Evolutionary conservation across 129 eudicot genomes (phyloP).

Genomic region (Artemisia tridentata): DNA sequence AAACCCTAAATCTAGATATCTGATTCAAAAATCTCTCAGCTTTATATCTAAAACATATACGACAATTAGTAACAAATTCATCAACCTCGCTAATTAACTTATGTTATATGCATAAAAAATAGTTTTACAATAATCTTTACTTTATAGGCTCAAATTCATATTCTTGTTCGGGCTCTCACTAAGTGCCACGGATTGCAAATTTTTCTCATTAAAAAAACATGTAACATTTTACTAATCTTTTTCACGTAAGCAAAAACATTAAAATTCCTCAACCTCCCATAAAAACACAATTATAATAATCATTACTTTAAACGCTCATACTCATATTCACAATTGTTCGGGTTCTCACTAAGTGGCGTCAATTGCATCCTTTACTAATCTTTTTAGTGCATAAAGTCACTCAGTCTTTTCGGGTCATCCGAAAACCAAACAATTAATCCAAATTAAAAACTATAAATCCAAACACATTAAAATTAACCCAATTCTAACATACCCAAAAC

Average conservation of each 20-base stretch:
- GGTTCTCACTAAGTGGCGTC: neutral
- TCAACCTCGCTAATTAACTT: neutral
- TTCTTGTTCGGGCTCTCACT: too few species aligned
- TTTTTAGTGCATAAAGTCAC: neutral
- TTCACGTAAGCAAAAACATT: too few species aligned
- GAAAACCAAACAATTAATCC: neutral
- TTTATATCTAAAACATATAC: neutral
- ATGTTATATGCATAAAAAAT: too few species aligned
- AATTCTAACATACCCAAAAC: constrained; percentile 13
- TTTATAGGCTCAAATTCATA: too few species aligned
- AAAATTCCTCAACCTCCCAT: too few species aligned
- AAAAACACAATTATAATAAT: neutral
- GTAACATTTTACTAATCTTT: too few species aligned
- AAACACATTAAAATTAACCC: neutral
- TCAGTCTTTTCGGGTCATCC: too few species aligned
- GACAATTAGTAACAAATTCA: neutral
- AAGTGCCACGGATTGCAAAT: too few species aligned
- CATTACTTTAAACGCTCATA: neutral
- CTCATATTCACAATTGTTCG: neutral
- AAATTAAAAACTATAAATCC: neutral
- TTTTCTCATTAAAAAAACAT: too few species aligned
- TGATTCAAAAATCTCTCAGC: too few species aligned
- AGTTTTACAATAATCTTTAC: too few species aligned
- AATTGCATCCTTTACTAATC: neutral
- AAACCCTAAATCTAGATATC: neutral